phyloP scores from a whole-genome alignment of 306 rosid species.

The Senna tora region DNA sequence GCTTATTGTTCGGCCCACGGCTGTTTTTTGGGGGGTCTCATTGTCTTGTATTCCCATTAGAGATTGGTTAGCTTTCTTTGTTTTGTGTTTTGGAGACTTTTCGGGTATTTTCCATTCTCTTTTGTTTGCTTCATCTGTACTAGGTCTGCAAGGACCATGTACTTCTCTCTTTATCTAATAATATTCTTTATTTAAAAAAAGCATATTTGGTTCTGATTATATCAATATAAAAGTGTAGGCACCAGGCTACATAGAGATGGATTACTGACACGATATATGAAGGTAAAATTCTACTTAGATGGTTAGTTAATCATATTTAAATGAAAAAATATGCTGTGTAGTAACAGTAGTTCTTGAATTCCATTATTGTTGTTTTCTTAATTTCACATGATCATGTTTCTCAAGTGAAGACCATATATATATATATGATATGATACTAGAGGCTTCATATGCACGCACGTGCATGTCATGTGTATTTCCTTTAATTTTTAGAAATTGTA shows the following conservation, averaged over 20 bases:
- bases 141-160: not conserved
- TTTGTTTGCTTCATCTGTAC: not conserved
- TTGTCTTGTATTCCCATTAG: not conserved
- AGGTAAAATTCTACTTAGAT: conserved; percentile 54
- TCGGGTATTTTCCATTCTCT: not conserved
- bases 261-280: conserved; percentile 80
- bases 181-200: not conserved
- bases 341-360: conserved; percentile 27
- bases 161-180: not conserved
- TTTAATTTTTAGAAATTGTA: no score
- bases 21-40: not conserved
- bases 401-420: conserved; percentile 2
- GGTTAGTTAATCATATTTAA: conserved; percentile 9
- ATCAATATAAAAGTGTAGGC: conserved; percentile 52
- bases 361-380: conserved; percentile 17
- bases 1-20: not conserved
- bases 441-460: no score
- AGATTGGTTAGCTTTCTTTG: not conserved
- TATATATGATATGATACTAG: no score
- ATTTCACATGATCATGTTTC: conserved; percentile 26
- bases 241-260: conserved; percentile 61
- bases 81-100: not conserved
- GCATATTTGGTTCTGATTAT: conserved; percentile 43
- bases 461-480: no score
- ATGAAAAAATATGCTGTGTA: not conserved